Conservation (phyloP, 192 early-diverging fungal genomes). For the Gaertneriomyces sp. region DNA sequence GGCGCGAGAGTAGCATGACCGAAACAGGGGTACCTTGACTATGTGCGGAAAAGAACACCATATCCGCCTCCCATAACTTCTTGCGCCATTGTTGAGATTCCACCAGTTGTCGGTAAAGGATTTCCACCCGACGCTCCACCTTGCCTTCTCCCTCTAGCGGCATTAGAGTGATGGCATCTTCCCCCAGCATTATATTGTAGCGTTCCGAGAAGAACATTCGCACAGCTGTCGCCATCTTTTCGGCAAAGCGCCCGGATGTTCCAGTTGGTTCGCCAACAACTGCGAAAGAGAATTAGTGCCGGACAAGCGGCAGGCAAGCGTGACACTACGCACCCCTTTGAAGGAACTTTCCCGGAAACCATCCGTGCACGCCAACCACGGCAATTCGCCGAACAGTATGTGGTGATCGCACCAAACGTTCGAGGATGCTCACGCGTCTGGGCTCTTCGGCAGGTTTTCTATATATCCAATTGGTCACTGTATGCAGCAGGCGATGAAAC, state of each 20-base stretch:
- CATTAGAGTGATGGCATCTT: slow-evolving; percentile 63
- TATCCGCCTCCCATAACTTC: slow-evolving; percentile 56
- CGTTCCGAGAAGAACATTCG: slow-evolving; percentile 35
- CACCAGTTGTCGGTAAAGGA: slow-evolving; percentile 72
- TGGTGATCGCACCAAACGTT: slow-evolving; percentile 30
- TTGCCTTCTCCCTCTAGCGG: slow-evolving; percentile 90
- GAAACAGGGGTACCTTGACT: slow-evolving; percentile 92
- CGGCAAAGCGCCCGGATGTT: slow-evolving; percentile 82
- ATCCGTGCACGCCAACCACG: slow-evolving; percentile 86
- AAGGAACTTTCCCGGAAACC: slow-evolving; percentile 73
- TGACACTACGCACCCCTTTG: slow-evolving; percentile 15
- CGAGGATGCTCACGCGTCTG: slow-evolving; percentile 8
- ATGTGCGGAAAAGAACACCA: slow-evolving; percentile 86
- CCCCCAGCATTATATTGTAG: slow-evolving; percentile 34
- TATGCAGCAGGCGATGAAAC: slow-evolving; percentile 19
- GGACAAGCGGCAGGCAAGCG: neutral
- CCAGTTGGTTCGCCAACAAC: slow-evolving; percentile 92
- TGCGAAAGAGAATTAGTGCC: slow-evolving; percentile 41
- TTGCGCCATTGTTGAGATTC: slow-evolving; percentile 27
- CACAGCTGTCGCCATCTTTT: slow-evolving; percentile 74
- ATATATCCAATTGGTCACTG: slow-evolving; percentile 4
- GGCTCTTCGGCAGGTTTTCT: slow-evolving; percentile 4
- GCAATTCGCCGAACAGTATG: slow-evolving; percentile 55
- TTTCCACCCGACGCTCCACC: slow-evolving; percentile 81
- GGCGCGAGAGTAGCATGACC: slow-evolving; percentile 66